Conservation (phyloP, 129 eudicot species). For the Flaveria robusta region DNA sequence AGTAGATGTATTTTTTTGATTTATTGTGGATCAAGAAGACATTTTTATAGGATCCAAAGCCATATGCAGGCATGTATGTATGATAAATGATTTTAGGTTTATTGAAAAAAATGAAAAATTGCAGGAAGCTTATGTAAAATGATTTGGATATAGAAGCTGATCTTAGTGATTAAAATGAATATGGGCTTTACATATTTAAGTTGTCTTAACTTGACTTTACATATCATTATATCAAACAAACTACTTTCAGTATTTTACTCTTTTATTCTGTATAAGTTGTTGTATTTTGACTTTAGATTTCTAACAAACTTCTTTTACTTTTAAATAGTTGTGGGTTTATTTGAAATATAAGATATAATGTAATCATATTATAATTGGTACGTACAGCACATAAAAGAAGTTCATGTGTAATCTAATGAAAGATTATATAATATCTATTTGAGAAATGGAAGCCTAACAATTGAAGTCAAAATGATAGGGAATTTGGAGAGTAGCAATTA, state of each 20-base stretch:
- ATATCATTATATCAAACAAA: slow-evolving; percentile 10
- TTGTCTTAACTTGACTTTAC: slow-evolving; percentile 16
- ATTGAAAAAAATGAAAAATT: background rate
- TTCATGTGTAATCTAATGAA: background rate
- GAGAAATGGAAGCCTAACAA: slow-evolving; percentile 12
- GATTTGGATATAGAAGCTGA: background rate
- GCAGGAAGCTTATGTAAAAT: background rate
- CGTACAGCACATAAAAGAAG: background rate
- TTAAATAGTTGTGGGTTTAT: background rate
- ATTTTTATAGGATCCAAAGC: background rate
- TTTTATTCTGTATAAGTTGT: background rate
- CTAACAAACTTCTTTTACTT: background rate
- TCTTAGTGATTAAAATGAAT: background rate
- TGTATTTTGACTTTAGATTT: slow-evolving; percentile 3
- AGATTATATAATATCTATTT: background rate
- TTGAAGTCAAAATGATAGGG: background rate
- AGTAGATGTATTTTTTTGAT: background rate
- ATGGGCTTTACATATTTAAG: background rate
- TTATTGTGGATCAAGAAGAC: slow-evolving; percentile 13
- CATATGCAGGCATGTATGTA: background rate
- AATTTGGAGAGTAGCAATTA: slow-evolving; percentile 2
- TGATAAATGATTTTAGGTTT: slow-evolving; percentile 16
- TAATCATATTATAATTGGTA: background rate
- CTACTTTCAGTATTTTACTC: background rate
- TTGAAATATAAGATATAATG: background rate